Conservation (phyloP, 345 rosid species). For the Hypericum androsaemum region DNA sequence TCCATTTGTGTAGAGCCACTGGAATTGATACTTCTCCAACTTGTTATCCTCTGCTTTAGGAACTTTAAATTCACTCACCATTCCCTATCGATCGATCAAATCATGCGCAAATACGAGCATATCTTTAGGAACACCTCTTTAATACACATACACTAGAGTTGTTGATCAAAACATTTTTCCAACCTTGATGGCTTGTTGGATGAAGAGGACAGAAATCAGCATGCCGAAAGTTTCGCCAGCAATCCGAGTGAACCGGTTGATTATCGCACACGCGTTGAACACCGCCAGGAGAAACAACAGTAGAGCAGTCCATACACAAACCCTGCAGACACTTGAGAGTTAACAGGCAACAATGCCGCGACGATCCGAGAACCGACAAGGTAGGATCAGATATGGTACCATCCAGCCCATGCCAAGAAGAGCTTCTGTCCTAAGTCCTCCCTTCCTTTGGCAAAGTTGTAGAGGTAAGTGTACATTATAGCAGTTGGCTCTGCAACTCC, state of each 20-base stretch:
- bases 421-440: constrained; percentile 24
- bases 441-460: constrained; percentile 20
- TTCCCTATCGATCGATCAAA: too few relatives aligned
- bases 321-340: constrained; percentile 14
- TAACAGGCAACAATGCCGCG: not conserved
- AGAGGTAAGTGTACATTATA: constrained; percentile 26
- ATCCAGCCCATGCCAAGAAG: constrained; percentile 26
- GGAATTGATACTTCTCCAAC: too few relatives aligned
- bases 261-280: constrained; percentile 22
- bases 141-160: too few relatives aligned
- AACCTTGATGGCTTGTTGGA: constrained; percentile 25
- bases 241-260: constrained; percentile 24
- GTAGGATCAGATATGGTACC: constrained; percentile 3
- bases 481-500: constrained; percentile 31
- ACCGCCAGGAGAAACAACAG: constrained; percentile 20
- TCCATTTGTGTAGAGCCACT: too few relatives aligned
- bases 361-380: not conserved
- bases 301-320: constrained; percentile 23
- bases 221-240: constrained; percentile 23
- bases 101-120: too few relatives aligned
- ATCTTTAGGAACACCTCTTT: too few relatives aligned
- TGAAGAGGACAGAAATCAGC: constrained; percentile 24
- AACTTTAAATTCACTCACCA: too few relatives aligned
- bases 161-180: constrained; percentile 8
- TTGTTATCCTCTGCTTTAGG: too few relatives aligned